These are phyloP conservation scores for Aspergillus unguis DNA, from an alignment of 2,329 filamentous ascomycete species.

Conservation along the genomic window DNA sequence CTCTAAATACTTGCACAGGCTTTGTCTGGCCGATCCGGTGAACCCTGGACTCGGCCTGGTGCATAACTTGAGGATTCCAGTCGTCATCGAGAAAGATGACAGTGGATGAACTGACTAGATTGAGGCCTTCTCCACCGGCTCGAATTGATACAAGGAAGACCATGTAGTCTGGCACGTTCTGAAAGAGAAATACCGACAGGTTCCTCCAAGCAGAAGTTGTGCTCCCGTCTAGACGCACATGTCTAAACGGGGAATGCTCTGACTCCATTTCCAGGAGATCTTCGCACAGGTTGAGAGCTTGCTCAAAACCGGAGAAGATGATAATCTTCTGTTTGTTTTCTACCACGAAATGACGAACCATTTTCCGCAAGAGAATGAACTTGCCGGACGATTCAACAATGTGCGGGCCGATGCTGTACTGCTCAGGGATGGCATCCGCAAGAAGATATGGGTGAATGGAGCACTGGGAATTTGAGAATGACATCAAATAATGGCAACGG, in stretches of 20 bases:
- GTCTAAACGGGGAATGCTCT: conserved; percentile 43
- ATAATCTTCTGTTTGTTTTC: conserved; percentile 44
- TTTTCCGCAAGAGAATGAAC: conserved; percentile 54
- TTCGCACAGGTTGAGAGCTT: conserved; percentile 51
- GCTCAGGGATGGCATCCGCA: conserved; percentile 44
- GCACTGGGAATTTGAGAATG: conserved; percentile 25
- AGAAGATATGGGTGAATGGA: conserved; percentile 56
- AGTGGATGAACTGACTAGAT: conserved; percentile 53
- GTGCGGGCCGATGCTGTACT: conserved; percentile 44
- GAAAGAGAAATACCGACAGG: conserved; percentile 53
- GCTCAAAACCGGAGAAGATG: conserved; percentile 56
- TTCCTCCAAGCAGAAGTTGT: conserved; percentile 51
- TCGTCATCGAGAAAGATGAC: conserved; percentile 57
- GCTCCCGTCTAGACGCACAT: conserved; percentile 51
- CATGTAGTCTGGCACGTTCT: conserved; percentile 47
- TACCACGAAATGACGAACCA: conserved; percentile 23
- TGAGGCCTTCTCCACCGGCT: conserved; percentile 56
- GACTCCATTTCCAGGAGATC: conserved; percentile 49
- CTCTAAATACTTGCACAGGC: conserved; percentile 54
- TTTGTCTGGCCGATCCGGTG: conserved; percentile 55
- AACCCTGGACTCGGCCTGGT: conserved; percentile 54
- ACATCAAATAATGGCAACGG: neutral
- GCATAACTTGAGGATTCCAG: conserved; percentile 54
- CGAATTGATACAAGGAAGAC: conserved; percentile 56
- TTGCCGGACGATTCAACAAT: conserved; percentile 54